Percentiles rank a stretch among this genome's conserved stretches.
These are phyloP conservation scores for Eucalyptus victrix DNA, from an alignment of 345 rosid genomes.

Conservation along the genomic window DNA sequence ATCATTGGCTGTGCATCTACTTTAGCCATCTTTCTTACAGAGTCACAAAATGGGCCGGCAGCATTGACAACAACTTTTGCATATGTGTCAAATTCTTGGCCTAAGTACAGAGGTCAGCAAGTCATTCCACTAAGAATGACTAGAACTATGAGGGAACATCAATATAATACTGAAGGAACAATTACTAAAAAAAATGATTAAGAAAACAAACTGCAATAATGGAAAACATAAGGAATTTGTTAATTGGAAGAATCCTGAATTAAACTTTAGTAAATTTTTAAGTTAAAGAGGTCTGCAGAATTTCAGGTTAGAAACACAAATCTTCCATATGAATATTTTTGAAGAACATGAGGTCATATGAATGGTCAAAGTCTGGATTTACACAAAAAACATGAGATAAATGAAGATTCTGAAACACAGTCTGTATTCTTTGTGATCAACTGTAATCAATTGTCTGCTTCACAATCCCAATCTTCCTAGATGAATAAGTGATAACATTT, in stretches of 20 bases:
- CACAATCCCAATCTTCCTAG: neutral
- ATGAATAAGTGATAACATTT: neutral
- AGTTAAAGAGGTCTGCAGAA: neutral
- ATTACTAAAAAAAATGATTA: neutral
- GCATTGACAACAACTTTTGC: slow-evolving; percentile 93
- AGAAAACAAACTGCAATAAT: neutral
- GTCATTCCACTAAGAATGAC: neutral
- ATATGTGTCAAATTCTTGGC: slow-evolving; percentile 71
- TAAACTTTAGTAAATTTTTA: neutral
- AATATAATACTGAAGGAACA: neutral
- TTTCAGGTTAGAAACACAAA: neutral
- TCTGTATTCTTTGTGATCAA: neutral
- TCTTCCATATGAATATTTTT: neutral
- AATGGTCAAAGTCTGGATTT: neutral
- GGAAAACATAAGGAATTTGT: neutral
- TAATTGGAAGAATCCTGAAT: neutral
- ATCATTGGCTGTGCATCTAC: slow-evolving; percentile 61
- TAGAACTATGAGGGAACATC: neutral
- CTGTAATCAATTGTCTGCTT: neutral
- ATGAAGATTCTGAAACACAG: neutral
- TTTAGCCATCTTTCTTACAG: slow-evolving; percentile 76
- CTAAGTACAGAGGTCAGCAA: slow-evolving; percentile 12
- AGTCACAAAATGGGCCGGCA: slow-evolving; percentile 94
- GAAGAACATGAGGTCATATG: neutral
- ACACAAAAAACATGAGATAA: neutral